Percentiles rank a stretch among this genome's conserved stretches.
Conservation (phyloP, 2,329 filamentous ascomycete genomes). For the Microcyclospora pomicola region DNA sequence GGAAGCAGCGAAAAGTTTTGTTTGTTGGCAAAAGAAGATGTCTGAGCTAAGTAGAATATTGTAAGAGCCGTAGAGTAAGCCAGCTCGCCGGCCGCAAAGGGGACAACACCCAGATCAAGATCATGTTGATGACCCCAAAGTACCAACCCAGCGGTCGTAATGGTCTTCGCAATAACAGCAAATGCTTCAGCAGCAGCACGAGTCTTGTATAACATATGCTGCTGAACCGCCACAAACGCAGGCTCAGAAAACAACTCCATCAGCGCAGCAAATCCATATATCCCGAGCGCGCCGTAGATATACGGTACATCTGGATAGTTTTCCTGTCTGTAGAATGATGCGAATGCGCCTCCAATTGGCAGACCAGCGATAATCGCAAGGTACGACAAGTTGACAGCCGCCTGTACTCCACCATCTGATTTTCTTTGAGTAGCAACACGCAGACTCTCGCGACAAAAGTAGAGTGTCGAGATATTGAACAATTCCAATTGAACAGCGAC, state of each 20-base stretch:
- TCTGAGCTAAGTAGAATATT: slow-evolving; percentile 52
- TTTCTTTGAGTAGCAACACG: slow-evolving; percentile 79
- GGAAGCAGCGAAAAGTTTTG: slow-evolving; percentile 58
- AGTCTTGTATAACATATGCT: slow-evolving; percentile 63
- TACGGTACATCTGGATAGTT: slow-evolving; percentile 45
- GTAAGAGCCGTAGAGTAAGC: slow-evolving; percentile 59
- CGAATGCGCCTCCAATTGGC: slow-evolving; percentile 49
- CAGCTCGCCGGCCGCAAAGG: slow-evolving; percentile 79
- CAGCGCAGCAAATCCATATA: slow-evolving; percentile 45
- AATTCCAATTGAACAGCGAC: slow-evolving; percentile 83
- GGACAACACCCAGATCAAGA: slow-evolving; percentile 57
- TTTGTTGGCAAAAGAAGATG: slow-evolving; percentile 40
- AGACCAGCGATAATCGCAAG: slow-evolving; percentile 47
- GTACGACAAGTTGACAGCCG: slow-evolving; percentile 79
- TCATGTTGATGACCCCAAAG: slow-evolving; percentile 44
- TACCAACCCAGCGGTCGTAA: slow-evolving; percentile 58
- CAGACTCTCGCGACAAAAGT: slow-evolving; percentile 83
- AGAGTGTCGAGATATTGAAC: slow-evolving; percentile 83
- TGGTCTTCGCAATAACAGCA: slow-evolving; percentile 65
- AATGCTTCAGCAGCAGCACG: slow-evolving; percentile 71
- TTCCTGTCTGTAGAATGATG: slow-evolving; percentile 50
- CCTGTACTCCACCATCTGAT: slow-evolving; percentile 43
- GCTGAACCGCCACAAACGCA: slow-evolving; percentile 76
- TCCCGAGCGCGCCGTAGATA: slow-evolving; percentile 41
- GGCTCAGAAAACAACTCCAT: slow-evolving; percentile 78